These are phyloP conservation scores for Pulicaria dysenterica DNA, from an alignment of 129 eudicot species.

Conservation along the genomic window DNA sequence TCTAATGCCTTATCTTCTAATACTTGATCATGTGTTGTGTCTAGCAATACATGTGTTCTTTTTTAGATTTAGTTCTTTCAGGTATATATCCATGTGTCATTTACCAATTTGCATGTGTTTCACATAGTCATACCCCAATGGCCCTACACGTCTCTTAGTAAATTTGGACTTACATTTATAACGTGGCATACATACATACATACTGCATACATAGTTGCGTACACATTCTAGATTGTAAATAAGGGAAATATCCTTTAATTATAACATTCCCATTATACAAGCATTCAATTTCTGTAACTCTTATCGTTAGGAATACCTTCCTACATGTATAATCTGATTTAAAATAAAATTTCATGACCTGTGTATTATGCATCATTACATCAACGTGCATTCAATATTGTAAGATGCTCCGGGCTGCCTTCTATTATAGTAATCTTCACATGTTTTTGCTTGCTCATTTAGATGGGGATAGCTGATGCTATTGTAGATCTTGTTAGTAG, in stretches of 20 bases:
- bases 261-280: too few species aligned
- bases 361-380: neutral
- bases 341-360: neutral
- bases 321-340: neutral
- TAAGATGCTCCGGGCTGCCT: neutral
- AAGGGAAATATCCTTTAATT: too few species aligned
- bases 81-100: neutral
- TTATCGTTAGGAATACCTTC: neutral
- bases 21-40: conserved; percentile 9
- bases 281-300: too few species aligned
- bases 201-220: too few species aligned
- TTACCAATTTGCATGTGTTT: too few species aligned
- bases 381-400: neutral
- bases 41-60: conserved; percentile 6
- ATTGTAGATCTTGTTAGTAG: conserved; percentile 98
- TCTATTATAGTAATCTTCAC: conserved; percentile 2
- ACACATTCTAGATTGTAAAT: too few species aligned
- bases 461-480: conserved; percentile 99
- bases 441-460: conserved; percentile 14
- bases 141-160: too few species aligned
- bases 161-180: too few species aligned
- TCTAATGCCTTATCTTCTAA: neutral
- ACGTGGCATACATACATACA: too few species aligned
- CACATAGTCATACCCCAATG: too few species aligned
- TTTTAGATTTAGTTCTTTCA: conserved; percentile 11